phyloP scores from a whole-genome alignment of 139 green algal genomes.

The Pleodorina starrii region DNA sequence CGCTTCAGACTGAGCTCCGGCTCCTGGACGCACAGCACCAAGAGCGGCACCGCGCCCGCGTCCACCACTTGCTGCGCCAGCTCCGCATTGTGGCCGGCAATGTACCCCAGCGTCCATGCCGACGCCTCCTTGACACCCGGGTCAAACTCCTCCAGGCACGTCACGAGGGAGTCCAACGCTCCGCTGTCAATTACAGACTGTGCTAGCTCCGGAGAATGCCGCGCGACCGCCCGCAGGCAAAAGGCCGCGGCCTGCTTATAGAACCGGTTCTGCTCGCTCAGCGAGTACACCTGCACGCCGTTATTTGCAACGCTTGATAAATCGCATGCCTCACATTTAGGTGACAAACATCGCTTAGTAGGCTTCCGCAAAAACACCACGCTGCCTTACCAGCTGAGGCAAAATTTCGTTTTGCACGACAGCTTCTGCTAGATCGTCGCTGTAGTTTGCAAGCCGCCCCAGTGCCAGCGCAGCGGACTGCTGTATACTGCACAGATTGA shows the following conservation, averaged over 20 bases:
- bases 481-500: slow-evolving; percentile 81
- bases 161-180: slow-evolving; percentile 83
- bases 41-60: slow-evolving; percentile 82
- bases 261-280: slow-evolving; percentile 87
- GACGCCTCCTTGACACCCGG: slow-evolving; percentile 90
- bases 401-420: slow-evolving; percentile 92
- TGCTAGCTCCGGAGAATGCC: slow-evolving; percentile 87
- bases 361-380: neutral
- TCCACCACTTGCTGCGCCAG: slow-evolving; percentile 86
- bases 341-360: neutral
- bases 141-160: slow-evolving; percentile 94
- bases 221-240: slow-evolving; percentile 87
- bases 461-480: slow-evolving; percentile 89
- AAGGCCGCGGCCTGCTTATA: slow-evolving; percentile 91
- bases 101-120: slow-evolving; percentile 89
- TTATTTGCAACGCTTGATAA: no score
- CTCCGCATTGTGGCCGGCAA: slow-evolving; percentile 87
- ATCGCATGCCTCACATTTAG: no score
- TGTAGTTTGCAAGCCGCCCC: slow-evolving; percentile 87
- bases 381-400: slow-evolving; percentile 77
- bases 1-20: slow-evolving; percentile 89
- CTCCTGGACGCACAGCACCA: slow-evolving; percentile 93
- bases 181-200: slow-evolving; percentile 88
- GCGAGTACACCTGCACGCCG: slow-evolving; percentile 77
- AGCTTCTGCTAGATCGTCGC: slow-evolving; percentile 88